Evolutionary conservation across 371 early-diverging fungal species (phyloP).

Genomic region (Entomophthora muscae): DNA sequence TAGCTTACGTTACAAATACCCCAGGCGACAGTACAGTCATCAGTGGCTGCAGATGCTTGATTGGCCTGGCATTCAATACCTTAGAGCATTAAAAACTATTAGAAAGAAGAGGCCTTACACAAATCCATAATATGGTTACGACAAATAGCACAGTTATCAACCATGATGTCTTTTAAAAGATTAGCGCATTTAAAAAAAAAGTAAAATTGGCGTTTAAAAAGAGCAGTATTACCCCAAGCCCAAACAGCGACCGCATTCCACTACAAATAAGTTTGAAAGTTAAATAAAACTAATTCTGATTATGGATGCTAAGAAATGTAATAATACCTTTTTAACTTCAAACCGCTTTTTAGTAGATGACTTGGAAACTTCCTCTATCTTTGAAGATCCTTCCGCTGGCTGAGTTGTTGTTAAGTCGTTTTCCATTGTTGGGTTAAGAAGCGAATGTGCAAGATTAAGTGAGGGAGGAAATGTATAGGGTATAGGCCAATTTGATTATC

Average conservation of each 20-base stretch:
- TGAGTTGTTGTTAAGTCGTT: too few relatives aligned
- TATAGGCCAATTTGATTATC: too few relatives aligned
- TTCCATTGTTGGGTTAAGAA: too few relatives aligned
- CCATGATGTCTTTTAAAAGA: conserved; percentile 85
- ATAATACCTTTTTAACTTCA: too few relatives aligned
- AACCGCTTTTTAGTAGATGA: too few relatives aligned
- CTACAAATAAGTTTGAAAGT: conserved; percentile 21
- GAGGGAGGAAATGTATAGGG: too few relatives aligned
- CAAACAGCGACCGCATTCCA: conserved; percentile 97
- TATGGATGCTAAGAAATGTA: too few relatives aligned
- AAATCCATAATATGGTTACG: conserved; percentile 99
- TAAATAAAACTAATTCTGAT: too few relatives aligned
- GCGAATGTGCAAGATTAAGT: too few relatives aligned
- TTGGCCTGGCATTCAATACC: conserved; percentile 96
- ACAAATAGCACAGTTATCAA: conserved; percentile 99
- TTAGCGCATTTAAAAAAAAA: conserved; percentile 4
- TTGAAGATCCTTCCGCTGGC: too few relatives aligned
- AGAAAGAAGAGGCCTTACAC: conserved; percentile 41
- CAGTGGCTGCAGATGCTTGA: conserved; percentile 78
- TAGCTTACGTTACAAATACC: conserved; percentile 87
- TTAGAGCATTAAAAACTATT: conserved; percentile 12
- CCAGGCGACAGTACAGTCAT: conserved; percentile 98
- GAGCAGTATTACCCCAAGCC: conserved; percentile 70
- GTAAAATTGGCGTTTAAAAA: neutral
- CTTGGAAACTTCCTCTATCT: too few relatives aligned